Conservation (phyloP, 768 basidiomycete species). For the Tephrocybe sp. region DNA sequence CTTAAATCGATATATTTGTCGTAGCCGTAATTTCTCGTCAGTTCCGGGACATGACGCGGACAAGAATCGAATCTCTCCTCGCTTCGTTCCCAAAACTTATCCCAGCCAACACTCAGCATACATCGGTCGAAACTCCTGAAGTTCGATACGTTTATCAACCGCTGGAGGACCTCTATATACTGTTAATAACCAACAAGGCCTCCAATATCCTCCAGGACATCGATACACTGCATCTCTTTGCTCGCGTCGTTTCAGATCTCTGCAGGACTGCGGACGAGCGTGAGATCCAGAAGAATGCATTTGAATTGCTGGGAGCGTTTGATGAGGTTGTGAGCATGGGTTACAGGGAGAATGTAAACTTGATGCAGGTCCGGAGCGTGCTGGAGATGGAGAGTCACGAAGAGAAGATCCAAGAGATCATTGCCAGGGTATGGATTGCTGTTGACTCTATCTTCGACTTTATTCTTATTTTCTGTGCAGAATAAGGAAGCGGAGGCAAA, state of each 20-base stretch:
- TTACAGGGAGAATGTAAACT: slow-evolving; percentile 74
- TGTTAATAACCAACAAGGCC: slow-evolving; percentile 97
- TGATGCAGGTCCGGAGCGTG: slow-evolving; percentile 77
- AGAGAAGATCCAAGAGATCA: slow-evolving; percentile 97
- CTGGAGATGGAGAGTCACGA: slow-evolving; percentile 92
- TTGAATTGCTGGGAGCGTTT: slow-evolving; percentile 93
- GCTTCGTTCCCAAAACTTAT: slow-evolving; percentile 98
- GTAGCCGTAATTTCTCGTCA: slow-evolving; percentile 94
- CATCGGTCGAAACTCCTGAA: slow-evolving; percentile 93
- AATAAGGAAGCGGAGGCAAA: slow-evolving; percentile 99
- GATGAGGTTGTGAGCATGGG: slow-evolving; percentile 96
- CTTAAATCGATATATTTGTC: not conserved
- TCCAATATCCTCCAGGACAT: slow-evolving; percentile 99
- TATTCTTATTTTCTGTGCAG: slow-evolving; percentile 33
- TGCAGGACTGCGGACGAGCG: slow-evolving; percentile 85
- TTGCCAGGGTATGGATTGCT: slow-evolving; percentile 76
- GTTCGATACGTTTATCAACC: slow-evolving; percentile 98
- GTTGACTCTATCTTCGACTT: slow-evolving; percentile 1
- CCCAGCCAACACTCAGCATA: slow-evolving; percentile 92
- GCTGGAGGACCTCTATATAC: slow-evolving; percentile 93
- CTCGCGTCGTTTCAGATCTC: slow-evolving; percentile 90
- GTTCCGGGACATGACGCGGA: slow-evolving; percentile 89
- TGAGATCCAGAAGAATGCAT: slow-evolving; percentile 87
- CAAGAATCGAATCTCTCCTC: slow-evolving; percentile 92
- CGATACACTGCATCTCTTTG: slow-evolving; percentile 91